Percentiles rank a stretch among this genome's conserved stretches.
These are phyloP conservation scores for Corymbia calophylla DNA, from an alignment of 441 rosid genomes.

Conservation along the genomic window DNA sequence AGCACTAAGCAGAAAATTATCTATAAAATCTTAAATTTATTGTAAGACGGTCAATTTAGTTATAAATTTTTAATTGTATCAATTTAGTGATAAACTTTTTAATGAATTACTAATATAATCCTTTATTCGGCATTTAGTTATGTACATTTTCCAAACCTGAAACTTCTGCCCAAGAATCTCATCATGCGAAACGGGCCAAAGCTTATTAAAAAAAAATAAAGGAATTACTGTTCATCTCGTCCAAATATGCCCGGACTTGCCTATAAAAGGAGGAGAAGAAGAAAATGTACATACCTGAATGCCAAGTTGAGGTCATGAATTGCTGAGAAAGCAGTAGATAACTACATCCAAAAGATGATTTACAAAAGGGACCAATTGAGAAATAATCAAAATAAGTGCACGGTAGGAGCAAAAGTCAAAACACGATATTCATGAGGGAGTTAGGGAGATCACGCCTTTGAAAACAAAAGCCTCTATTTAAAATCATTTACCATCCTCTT, in stretches of 20 bases:
- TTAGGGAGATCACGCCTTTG: no score
- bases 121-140: not conserved
- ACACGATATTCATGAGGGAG: not conserved
- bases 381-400: not conserved
- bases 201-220: no score
- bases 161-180: no score
- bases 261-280: no score
- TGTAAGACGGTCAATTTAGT: not conserved
- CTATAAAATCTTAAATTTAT: no score
- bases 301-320: not conserved
- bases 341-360: not conserved
- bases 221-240: no score
- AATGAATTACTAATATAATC: rapidly evolving
- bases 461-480: no score
- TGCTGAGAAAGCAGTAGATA: not conserved
- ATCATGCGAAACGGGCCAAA: no score
- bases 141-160: no score
- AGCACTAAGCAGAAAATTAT: not conserved
- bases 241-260: no score
- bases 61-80: not conserved
- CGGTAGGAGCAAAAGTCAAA: not conserved
- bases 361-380: not conserved
- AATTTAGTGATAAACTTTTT: not conserved
- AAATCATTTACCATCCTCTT: no score
- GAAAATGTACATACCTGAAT: not conserved